A percentile compares a stretch with the other conserved stretches of the same genome.
These are phyloP conservation scores for Heliamphora exappendiculata DNA, from an alignment of 148 eudicot genomes.

Conservation along the genomic window DNA sequence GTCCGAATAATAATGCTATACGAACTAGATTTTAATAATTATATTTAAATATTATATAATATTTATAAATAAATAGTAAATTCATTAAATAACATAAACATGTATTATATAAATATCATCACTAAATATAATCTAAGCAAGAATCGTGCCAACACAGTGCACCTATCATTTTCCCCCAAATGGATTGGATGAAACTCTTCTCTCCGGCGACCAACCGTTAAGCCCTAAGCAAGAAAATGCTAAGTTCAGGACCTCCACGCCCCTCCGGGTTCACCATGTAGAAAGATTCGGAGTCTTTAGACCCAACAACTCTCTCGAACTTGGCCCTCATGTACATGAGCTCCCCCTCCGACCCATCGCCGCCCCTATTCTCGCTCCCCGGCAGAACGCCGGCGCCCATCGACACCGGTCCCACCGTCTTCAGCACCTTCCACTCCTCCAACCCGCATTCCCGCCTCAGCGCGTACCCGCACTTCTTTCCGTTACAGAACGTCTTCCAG, in stretches of 20 bases:
- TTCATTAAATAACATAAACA: no score
- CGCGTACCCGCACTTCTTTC: constrained; percentile 72
- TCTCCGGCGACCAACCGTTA: background rate
- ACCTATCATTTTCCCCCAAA: background rate
- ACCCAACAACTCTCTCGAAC: constrained; percentile 75
- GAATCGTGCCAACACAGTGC: background rate
- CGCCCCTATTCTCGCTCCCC: constrained; percentile 6
- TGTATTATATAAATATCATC: no score
- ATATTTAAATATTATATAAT: background rate
- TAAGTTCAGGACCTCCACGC: constrained; percentile 50
- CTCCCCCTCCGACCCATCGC: constrained; percentile 42
- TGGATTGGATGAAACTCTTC: background rate
- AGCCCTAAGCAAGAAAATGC: constrained; percentile 58
- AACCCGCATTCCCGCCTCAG: constrained; percentile 50
- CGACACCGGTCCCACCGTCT: constrained; percentile 56
- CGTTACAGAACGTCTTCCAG: constrained; percentile 86
- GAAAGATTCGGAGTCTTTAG: constrained; percentile 71
- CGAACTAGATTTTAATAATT: background rate
- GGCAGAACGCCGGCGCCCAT: constrained; percentile 87
- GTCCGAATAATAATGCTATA: no score
- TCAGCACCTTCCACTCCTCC: constrained; percentile 49
- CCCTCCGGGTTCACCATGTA: constrained; percentile 72
- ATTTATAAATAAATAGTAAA: no score
- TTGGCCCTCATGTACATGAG: constrained; percentile 82
- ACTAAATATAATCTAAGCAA: no score